Percentiles rank a stretch among this genome's conserved stretches.
Evolutionary conservation across 202 grass and related monocot species (phyloP).

Genomic region (Dendrocalamus latiflorus): DNA sequence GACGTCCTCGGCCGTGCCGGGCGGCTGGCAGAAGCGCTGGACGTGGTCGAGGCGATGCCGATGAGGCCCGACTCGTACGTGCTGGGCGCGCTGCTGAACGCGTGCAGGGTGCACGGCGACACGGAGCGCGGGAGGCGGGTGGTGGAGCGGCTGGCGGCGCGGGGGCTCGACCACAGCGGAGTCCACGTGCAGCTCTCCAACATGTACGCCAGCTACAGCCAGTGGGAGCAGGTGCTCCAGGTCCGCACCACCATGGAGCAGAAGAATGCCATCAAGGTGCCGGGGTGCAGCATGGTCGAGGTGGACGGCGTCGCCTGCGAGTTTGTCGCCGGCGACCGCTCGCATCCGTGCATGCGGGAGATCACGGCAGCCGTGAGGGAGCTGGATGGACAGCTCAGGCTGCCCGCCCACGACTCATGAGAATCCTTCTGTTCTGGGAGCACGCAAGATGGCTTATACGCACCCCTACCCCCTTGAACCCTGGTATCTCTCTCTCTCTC

Average conservation of each 20-base stretch:
- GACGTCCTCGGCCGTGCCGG: slow-evolving; percentile 70
- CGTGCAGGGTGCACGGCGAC: slow-evolving; percentile 47
- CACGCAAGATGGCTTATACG: too few relatives aligned
- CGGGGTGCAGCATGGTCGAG: slow-evolving; percentile 60
- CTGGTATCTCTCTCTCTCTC: too few relatives aligned
- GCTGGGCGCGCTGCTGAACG: slow-evolving; percentile 60
- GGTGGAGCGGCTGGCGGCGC: slow-evolving; percentile 41
- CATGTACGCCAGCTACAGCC: slow-evolving; percentile 51
- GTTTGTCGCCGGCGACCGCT: slow-evolving; percentile 58
- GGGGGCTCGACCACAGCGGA: slow-evolving; percentile 41
- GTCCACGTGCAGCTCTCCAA: slow-evolving; percentile 69
- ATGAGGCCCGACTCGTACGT: slow-evolving; percentile 52
- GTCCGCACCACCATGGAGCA: slow-evolving; percentile 48
- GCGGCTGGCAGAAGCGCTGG: slow-evolving; percentile 41
- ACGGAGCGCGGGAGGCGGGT: slow-evolving; percentile 36
- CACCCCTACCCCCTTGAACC: too few relatives aligned
- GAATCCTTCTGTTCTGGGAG: too few relatives aligned
- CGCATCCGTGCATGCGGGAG: slow-evolving; percentile 46
- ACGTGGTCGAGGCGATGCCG: slow-evolving; percentile 42
- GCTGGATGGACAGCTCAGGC: slow-evolving; percentile 5
- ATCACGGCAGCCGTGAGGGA: slow-evolving; percentile 13
- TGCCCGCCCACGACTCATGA: too few relatives aligned
- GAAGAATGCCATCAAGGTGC: slow-evolving; percentile 39
- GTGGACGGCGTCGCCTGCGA: slow-evolving; percentile 51
- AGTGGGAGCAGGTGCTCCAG: slow-evolving; percentile 57